phyloP scores from a whole-genome alignment of 495 filamentous ascomycete species.

The Penicillium paradoxum region DNA sequence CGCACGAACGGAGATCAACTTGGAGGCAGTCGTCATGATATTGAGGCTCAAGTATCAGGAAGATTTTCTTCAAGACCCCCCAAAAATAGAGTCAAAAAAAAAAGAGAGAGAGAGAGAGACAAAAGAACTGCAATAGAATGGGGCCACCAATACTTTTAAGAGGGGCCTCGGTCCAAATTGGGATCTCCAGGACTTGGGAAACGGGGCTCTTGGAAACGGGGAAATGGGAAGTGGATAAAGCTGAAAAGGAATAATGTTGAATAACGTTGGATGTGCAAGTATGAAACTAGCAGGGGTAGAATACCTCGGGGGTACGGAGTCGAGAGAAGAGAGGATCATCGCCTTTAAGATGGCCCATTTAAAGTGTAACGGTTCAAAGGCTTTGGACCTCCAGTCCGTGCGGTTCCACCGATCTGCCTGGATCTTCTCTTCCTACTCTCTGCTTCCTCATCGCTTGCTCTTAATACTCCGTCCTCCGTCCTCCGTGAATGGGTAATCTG shows the following conservation, averaged over 20 bases:
- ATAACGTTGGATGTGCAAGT: too few species aligned
- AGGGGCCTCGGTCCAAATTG: conserved; percentile 26
- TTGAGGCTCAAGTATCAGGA: conserved; percentile 6
- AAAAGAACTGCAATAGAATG: not conserved
- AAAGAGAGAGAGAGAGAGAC: not conserved
- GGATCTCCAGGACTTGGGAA: conserved; percentile 23
- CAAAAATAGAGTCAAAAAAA: too few species aligned
- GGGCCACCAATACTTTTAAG: conserved; percentile 1
- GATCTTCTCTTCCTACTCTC: too few species aligned
- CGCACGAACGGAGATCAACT: conserved; percentile 6
- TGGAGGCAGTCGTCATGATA: conserved; percentile 23
- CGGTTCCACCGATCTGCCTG: not conserved
- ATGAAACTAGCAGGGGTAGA: too few species aligned
- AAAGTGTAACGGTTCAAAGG: not conserved
- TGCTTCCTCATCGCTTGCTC: too few species aligned
- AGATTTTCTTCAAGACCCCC: not conserved
- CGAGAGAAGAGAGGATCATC: too few species aligned
- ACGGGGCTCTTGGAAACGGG: conserved; percentile 10
- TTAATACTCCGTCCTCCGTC: too few species aligned
- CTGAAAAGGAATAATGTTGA: too few species aligned
- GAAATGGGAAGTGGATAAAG: not conserved
- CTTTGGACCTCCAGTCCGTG: too few species aligned
- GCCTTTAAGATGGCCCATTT: too few species aligned
- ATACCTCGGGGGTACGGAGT: too few species aligned
- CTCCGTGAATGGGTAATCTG: too few species aligned